These are phyloP conservation scores for Biscogniauxia sp. DNA, from an alignment of 2,329 filamentous ascomycete genomes.

Conservation along the genomic window DNA sequence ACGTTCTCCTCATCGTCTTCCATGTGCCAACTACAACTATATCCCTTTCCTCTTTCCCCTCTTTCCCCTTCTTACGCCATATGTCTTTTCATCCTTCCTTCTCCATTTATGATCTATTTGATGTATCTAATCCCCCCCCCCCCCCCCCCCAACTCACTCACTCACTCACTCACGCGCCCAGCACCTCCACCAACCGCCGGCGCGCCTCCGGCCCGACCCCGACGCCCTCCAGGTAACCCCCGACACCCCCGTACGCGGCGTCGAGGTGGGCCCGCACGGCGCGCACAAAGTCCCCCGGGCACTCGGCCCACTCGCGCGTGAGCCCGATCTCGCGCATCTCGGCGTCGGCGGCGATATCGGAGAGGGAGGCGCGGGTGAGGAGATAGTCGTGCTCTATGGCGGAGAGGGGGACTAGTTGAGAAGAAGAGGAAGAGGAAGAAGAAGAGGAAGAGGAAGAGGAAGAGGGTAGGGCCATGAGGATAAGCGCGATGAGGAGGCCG, in stretches of 20 bases:
- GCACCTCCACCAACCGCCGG: constrained; percentile 37
- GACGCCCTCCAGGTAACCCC: constrained; percentile 62
- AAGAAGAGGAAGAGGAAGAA: constrained; percentile 14
- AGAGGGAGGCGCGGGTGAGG: constrained; percentile 50
- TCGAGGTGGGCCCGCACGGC: constrained; percentile 57
- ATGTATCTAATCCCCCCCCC: too few species aligned
- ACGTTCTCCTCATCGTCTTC: too few species aligned
- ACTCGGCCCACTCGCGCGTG: constrained; percentile 68
- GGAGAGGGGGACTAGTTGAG: constrained; percentile 44
- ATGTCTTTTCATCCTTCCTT: too few species aligned
- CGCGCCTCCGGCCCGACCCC: constrained; percentile 52
- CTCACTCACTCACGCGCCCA: constrained; percentile 37
- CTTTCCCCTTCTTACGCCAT: background rate
- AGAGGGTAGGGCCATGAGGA: constrained; percentile 57
- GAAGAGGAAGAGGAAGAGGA: too few species aligned
- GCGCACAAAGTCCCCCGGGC: constrained; percentile 62
- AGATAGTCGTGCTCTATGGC: constrained; percentile 72
- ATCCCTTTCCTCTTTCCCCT: too few species aligned
- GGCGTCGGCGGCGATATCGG: constrained; percentile 9
- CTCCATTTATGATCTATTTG: background rate
- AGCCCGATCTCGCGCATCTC: constrained; percentile 73
- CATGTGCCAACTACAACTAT: background rate
- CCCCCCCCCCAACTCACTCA: too few species aligned
- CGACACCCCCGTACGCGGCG: constrained; percentile 62
- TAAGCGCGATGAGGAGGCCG: constrained; percentile 67